Evolutionary conservation across 306 rosid genomes (phyloP), one percentile per base, ranked within the genome.

Genomic region (Carpinus viminea): DNA sequence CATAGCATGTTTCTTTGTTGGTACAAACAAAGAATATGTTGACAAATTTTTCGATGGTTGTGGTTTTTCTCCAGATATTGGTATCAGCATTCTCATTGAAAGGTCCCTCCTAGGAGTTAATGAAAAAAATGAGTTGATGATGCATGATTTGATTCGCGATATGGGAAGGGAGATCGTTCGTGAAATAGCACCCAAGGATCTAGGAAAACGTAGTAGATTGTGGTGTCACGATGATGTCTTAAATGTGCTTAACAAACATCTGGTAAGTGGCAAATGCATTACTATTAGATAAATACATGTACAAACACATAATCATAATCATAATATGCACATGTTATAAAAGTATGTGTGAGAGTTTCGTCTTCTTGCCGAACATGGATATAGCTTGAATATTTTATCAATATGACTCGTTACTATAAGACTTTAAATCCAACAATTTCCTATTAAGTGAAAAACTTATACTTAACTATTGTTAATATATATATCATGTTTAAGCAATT

Each of bases 1-100:
- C 52, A 72, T 87, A 24, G 72, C 82, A 5, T 83, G 85, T 72
- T 87, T 85, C 64, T 85, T 87, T 41, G 73, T 80, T 0, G 88
- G 91, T 1, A 77, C 74, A 74, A 41, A 80, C 1, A 65, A 5
- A 31, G 48, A 26, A 1, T 12, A 75, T 0, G 88, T 80, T 3
- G 70, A 26, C 0, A 12, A 75, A 31, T 57, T 85, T 46, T n/a
- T 85, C 3, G 79, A 85, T 36, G 85, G 78, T 0, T 87, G 87
- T 80, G 88, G 84, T 0, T 54, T 82, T 0, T 54, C 16, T 80
- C 83, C 91, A 52, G 50, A 50, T 47, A 80, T 43, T 31, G 86
- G 87, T 68, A 72, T 87, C 34, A 13, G 56, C 0, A 60, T 87
- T 5, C 78, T 87, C 0, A 21, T 68, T 21, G 82, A 87, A 1